Percentiles rank a stretch among this genome's conserved stretches.
Conservation (phyloP, 2,329 filamentous ascomycete genomes). For the Aspergillus hiratsukae region DNA sequence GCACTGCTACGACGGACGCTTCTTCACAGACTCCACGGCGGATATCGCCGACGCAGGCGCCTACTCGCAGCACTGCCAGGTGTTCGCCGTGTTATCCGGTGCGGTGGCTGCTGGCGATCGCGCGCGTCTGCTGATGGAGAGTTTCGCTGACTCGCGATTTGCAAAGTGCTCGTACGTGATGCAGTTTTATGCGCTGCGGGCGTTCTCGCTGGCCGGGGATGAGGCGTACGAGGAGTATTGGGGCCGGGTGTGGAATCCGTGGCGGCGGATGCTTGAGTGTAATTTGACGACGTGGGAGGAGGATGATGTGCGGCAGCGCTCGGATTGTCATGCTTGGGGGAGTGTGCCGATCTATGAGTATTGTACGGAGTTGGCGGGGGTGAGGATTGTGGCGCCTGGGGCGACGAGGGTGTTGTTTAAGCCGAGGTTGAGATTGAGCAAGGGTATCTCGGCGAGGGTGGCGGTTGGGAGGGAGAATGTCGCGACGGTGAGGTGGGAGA, state of each 20-base stretch:
- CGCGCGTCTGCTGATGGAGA: slow-evolving; percentile 22
- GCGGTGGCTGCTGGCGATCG: slow-evolving; percentile 11
- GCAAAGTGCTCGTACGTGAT: slow-evolving; percentile 37
- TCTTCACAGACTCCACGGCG: slow-evolving; percentile 31
- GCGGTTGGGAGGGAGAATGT: slow-evolving; percentile 20
- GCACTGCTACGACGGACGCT: slow-evolving; percentile 28
- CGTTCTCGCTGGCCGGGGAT: slow-evolving; percentile 31
- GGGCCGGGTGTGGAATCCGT: slow-evolving; percentile 31
- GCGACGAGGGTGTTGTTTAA: slow-evolving; percentile 16
- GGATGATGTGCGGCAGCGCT: slow-evolving; percentile 40
- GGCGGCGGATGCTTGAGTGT: slow-evolving; percentile 34
- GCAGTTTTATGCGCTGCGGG: slow-evolving; percentile 40
- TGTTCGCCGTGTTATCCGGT: slow-evolving; percentile 27
- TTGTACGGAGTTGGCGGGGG: slow-evolving; percentile 32
- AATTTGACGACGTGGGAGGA: slow-evolving; percentile 43
- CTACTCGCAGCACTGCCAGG: slow-evolving; percentile 29
- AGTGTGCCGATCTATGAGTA: slow-evolving; percentile 43
- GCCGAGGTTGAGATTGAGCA: slow-evolving; percentile 15
- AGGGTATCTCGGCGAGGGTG: slow-evolving; percentile 12
- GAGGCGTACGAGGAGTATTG: slow-evolving; percentile 33
- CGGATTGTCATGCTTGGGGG: slow-evolving; percentile 45
- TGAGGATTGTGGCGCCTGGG: slow-evolving; percentile 13
- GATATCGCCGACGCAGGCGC: slow-evolving; percentile 19
- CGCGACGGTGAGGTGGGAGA: slow-evolving; percentile 17
- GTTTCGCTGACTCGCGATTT: slow-evolving; percentile 25